Evolutionary conservation across 768 basidiomycete species (phyloP).

Genomic region (Ramaria sp.): DNA sequence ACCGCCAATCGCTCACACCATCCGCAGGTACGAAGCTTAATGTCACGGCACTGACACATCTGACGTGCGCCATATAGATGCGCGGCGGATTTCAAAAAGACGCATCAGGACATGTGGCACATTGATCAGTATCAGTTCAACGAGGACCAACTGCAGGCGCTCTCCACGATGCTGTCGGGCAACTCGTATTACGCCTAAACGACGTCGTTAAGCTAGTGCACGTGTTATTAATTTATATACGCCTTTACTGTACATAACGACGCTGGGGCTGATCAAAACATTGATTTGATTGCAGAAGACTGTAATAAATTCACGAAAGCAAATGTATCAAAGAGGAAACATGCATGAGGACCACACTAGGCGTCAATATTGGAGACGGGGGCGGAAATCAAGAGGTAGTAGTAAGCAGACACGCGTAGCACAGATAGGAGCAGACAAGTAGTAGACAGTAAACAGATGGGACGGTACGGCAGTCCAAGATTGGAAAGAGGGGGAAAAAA

Average conservation of each 20-base stretch:
- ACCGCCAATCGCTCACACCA: constrained; percentile 82
- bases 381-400: not conserved
- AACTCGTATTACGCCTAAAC: constrained; percentile 65
- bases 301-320: constrained; percentile 6
- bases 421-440: not conserved
- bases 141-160: constrained; percentile 80
- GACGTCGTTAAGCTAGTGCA: no score
- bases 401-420: not conserved
- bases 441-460: not conserved
- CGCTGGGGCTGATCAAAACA: not conserved
- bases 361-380: constrained; percentile 34
- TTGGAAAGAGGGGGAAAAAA: not conserved
- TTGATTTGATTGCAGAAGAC: constrained; percentile 2
- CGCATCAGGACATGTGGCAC: constrained; percentile 81
- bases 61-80: constrained; percentile 16
- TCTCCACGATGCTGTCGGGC: constrained; percentile 83
- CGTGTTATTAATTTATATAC: no score
- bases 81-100: constrained; percentile 77
- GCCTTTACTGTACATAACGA: no score
- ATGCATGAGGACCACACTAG: constrained; percentile 32
- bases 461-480: not conserved
- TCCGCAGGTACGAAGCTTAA: constrained; percentile 42
- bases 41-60: not conserved
- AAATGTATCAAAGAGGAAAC: constrained; percentile 51
- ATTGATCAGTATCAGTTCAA: constrained; percentile 80